Evolutionary conservation across 2,329 filamentous ascomycete genomes (phyloP).

Genomic region (Madurella mycetomatis): DNA sequence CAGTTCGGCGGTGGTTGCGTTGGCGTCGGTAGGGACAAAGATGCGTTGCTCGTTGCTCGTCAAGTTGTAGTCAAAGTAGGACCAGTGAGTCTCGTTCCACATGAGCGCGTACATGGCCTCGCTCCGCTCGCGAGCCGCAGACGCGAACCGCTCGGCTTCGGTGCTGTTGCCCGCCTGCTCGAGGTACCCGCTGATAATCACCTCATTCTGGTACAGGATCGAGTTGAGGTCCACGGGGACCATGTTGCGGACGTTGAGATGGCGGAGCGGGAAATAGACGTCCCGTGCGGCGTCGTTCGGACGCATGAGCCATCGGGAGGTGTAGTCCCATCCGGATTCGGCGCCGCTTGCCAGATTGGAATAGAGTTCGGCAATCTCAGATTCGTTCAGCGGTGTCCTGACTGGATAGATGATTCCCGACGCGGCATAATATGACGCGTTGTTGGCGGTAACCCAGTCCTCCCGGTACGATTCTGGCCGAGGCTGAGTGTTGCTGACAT

Average conservation of each 20-base stretch:
- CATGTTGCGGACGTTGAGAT: conserved; percentile 54
- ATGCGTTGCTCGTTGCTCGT: conserved; percentile 54
- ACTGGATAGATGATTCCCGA: conserved; percentile 57
- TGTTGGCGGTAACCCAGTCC: conserved; percentile 62
- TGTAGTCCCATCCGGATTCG: conserved; percentile 64
- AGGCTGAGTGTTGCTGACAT: conserved; percentile 60
- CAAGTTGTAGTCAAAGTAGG: conserved; percentile 67
- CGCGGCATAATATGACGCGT: conserved; percentile 56
- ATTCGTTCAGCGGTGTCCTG: conserved; percentile 45
- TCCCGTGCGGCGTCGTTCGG: conserved; percentile 56
- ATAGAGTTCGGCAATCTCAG: conserved; percentile 51
- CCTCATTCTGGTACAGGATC: conserved; percentile 63
- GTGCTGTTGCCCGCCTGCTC: conserved; percentile 46
- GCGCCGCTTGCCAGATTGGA: conserved; percentile 61
- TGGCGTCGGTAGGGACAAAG: conserved; percentile 47
- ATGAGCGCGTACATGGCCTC: conserved; percentile 59
- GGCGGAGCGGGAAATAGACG: conserved; percentile 61
- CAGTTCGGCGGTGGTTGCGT: conserved; percentile 39
- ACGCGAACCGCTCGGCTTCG: conserved; percentile 46
- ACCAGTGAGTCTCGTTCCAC: conserved; percentile 59
- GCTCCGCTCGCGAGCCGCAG: conserved; percentile 49
- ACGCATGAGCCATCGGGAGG: conserved; percentile 52
- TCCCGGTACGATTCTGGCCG: conserved; percentile 64
- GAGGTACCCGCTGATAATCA: conserved; percentile 53
- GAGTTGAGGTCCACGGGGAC: conserved; percentile 65